Evolutionary conservation across 2,329 filamentous ascomycete species (phyloP), one percentile per base, ranked within the genome.

Genomic region (Capronia americana): DNA sequence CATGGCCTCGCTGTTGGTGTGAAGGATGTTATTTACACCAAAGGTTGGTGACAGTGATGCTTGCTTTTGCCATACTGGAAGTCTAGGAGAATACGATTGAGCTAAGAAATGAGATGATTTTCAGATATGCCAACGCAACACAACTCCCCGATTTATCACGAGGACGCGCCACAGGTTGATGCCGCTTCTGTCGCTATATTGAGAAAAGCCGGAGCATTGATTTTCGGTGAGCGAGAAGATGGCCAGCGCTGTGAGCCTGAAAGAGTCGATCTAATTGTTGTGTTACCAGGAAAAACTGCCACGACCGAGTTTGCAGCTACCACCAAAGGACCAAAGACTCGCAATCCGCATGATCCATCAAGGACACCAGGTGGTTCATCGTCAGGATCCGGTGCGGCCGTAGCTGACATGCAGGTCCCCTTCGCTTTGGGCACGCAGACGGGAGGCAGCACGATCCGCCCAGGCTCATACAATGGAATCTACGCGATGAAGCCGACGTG

Each of bases 401-500:
- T 91, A 0, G 88, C 80, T 6, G 89, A 91, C 69, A 84, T 85
- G 60, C 88, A 91, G 68, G 84, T 83, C 0, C 86, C 88, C 0
- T 72, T 91, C 11, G 83, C 79, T 0, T 77, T 91, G 0, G 89
- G 88, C 0, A 89, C 88, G 0, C 88, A 91, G 72, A 92, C 88
- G 0, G 86, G 85, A 1, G 89, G 89, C 0, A 88, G 85, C 65
- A 86, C 81, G 0, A 85, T 91, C 53, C 83, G 88, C 0, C 89
- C 89, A 0, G 88, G 80, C 0, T 87, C 87, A 0, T 91, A 85
- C 77, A 89, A 86, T 67, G 88, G 88, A 5, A 80, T 88, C 4
- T 91, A 87, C 64, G 87, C 82, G 0, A 79, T 90, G 62, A 91
- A 90, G 73, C 88, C 88, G 1, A 91, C 88, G 0, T 90, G 87